Base-by-base conservation (phyloP, 202 grass and related monocot species). In the Tripidium arundinaceum region DNA sequence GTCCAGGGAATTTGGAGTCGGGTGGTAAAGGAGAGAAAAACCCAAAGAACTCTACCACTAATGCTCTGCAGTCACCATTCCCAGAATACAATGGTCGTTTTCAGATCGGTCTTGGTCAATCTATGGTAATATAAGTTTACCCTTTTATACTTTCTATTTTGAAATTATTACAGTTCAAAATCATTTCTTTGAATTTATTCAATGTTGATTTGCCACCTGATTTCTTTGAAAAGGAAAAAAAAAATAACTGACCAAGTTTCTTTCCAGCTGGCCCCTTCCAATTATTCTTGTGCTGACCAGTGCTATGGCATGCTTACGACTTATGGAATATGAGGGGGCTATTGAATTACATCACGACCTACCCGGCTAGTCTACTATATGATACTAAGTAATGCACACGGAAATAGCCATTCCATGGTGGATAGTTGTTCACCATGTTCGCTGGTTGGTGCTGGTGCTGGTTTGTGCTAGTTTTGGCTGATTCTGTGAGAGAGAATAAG, bases 231-330 rank as follows among this genome's bases (percentile, higher is more conserved):
- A 43, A 29, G 31, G 31, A 0, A 36, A 26, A 5, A 46, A 45
- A 27, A 33, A 33, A 70, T 26, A 9, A 28, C 11, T 72, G 26
- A 8, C 31, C 4, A 11, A 6, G 8, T 83, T 29, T 75, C 42
- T 75, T 92, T 79, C 84, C 54, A 58, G 54, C 8, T 94, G 92
- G 84, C 89, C 31, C 73, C 74, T 87, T 43, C 86, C 49, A 86
- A 63, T 76, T 87, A 93, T 63, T 70, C 90, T 68, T 86, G 77
- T 80, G 79, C 70, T 49, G 92, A 94, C 12, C 92, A 89, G 78
- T 94, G 81, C 79, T 93, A 94, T 80, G 95, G 95, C 21, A 43
- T 93, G 13, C 87, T 92, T 86, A 46, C 87, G 46, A 76, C 77
- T 34, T 93, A 84, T 11, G 73, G 79, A 12, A 78, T 82, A 40